Base-by-base conservation (phyloP, 2,329 filamentous ascomycete species). In the Penicillium paneum region DNA sequence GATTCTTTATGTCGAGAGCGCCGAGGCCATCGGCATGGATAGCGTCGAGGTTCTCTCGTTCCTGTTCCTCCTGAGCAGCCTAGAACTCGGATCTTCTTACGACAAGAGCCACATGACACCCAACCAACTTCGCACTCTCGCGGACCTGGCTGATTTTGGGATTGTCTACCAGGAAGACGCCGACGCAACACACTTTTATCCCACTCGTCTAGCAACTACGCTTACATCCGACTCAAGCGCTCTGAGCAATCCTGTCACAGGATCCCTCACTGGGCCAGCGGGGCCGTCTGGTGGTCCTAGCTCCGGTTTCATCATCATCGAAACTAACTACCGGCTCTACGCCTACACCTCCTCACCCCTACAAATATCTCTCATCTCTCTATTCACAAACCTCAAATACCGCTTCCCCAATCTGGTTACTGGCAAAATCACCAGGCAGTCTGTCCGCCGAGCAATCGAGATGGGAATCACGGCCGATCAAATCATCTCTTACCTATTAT, bases 311-410 rank as follows among this genome's bases (percentile, higher is more conserved):
- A 91, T 99, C 69, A 92, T 99, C 66, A 84, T 99, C 62, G 94
- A 99, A 78, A 99, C 94, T 8, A 99, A 99, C 76, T 97, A 97
- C 77, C 89, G 94, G 26, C 78, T 99, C 63, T 99, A 99, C 77
- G 94, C 94, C 31, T 99, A 99, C 77, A 97, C 95, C 7, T 88
- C 89, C 32, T 96, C 91, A 0, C 90, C 92, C 0, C 84, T 99
- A 0, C 93, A 97, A 73, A 99, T 97, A 61, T 91, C 91, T 50
- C 91, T 99, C 56, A 86, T 99, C 42, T 87, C 88, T 36, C 87
- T 99, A 60, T 99, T 99, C 77, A 84, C 88, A 47, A 88, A 88
- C 56, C 86, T 99, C 51, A 88, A 87, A 64, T 91, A 92, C 73
- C 91, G 94, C 59, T 97, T 96, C 76, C 89, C 90, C 1, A 96